A percentile compares a stretch with the other conserved stretches of the same genome.
These are phyloP conservation scores for Xylaria palmicola DNA, from an alignment of 495 filamentous ascomycete species.

Conservation along the genomic window DNA sequence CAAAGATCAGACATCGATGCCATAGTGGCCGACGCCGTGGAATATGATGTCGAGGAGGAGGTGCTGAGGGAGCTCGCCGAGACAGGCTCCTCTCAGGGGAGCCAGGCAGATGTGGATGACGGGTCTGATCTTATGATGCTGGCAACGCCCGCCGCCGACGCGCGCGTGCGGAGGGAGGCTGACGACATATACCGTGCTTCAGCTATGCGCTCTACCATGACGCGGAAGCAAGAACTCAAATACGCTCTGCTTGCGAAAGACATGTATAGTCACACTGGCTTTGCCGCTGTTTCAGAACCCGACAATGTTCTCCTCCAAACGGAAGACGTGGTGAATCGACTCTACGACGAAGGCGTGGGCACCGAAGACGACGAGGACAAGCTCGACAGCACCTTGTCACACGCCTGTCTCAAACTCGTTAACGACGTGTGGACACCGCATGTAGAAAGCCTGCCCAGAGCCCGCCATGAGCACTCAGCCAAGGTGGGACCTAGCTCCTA, in stretches of 20 bases:
- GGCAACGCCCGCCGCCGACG: slow-evolving; percentile 46
- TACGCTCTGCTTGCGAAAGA: slow-evolving; percentile 53
- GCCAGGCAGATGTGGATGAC: slow-evolving; percentile 22
- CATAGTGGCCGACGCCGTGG: slow-evolving; percentile 31
- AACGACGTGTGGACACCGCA: slow-evolving; percentile 56
- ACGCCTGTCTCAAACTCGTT: slow-evolving; percentile 54
- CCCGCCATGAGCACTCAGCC: slow-evolving; percentile 51
- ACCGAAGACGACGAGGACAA: slow-evolving; percentile 53
- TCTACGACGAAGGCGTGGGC: slow-evolving; percentile 59
- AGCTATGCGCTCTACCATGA: slow-evolving; percentile 34
- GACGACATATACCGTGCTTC: slow-evolving; percentile 47
- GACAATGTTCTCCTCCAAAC: slow-evolving; percentile 58
- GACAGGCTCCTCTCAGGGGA: slow-evolving; percentile 16
- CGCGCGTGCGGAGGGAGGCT: slow-evolving; percentile 43
- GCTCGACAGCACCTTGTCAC: slow-evolving; percentile 54
- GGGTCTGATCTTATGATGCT: slow-evolving; percentile 47
- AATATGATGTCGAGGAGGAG: slow-evolving; percentile 27
- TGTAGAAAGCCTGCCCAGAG: slow-evolving; percentile 44
- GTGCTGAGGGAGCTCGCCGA: slow-evolving; percentile 27
- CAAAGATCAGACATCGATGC: slow-evolving; percentile 40
- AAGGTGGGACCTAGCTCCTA: slow-evolving; percentile 64
- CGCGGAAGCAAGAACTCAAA: slow-evolving; percentile 38
- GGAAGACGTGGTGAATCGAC: slow-evolving; percentile 47
- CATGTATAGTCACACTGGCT: slow-evolving; percentile 44
- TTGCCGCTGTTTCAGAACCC: slow-evolving; percentile 45